Evolutionary conservation across 306 rosid genomes (phyloP).

Genomic region (Cucumis melo): DNA sequence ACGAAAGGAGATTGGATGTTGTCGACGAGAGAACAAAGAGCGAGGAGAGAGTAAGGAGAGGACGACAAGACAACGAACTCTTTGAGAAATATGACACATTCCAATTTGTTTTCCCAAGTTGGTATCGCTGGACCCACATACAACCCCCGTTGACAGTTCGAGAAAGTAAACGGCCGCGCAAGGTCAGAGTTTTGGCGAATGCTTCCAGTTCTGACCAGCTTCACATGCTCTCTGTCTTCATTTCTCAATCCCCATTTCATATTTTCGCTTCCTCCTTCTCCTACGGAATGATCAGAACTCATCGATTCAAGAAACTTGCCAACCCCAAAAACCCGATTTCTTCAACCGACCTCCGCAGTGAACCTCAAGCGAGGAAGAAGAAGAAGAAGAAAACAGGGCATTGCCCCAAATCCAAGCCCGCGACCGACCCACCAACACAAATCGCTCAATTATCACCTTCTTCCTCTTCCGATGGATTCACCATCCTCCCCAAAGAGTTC

Average conservation of each 20-base stretch:
- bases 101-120: no score
- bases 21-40: no score
- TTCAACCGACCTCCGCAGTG: constrained; percentile 3
- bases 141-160: background rate
- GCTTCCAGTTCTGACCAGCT: background rate
- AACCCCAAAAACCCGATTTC: constrained; percentile 16
- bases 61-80: no score
- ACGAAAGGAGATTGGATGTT: no score
- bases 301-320: constrained; percentile 40
- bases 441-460: constrained; percentile 1
- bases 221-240: background rate
- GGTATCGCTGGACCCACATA: no score
- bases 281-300: constrained; percentile 27
- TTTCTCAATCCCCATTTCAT: background rate
- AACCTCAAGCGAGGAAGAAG: background rate
- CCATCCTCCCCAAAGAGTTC: constrained; percentile 39
- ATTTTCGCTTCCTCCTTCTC: background rate
- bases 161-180: background rate
- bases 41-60: no score
- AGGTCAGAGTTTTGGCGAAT: background rate
- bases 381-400: background rate
- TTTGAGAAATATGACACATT: no score
- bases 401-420: constrained; percentile 16
- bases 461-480: constrained; percentile 8
- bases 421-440: constrained; percentile 4